These are phyloP conservation scores for Casuarina cunninghamiana DNA, from an alignment of 306 rosid genomes.

Conservation along the genomic window DNA sequence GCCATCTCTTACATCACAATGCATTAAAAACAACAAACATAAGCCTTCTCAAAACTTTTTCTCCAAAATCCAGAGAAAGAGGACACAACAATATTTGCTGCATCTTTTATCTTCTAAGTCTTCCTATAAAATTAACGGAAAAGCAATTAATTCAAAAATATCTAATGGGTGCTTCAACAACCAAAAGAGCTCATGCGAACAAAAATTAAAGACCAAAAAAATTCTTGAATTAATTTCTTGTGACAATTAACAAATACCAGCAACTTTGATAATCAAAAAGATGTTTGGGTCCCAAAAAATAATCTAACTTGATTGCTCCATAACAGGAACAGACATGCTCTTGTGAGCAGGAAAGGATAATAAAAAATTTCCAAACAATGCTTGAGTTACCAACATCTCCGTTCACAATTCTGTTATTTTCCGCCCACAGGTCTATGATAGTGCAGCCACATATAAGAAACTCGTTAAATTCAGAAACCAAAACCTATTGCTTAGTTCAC, in stretches of 20 bases:
- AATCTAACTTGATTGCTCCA: not conserved
- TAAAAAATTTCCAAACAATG: not conserved
- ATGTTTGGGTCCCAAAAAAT: not conserved
- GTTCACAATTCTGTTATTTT: not conserved
- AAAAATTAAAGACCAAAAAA: not conserved
- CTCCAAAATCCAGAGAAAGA: not conserved
- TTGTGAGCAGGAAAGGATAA: not conserved
- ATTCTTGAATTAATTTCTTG: not conserved
- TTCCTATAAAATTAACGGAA: not conserved
- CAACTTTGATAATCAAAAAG: not conserved
- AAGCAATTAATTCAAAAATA: not conserved
- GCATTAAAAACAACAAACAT: constrained; percentile 4
- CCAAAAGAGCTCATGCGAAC: not conserved
- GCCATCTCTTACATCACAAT: not conserved
- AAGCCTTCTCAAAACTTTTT: not conserved
- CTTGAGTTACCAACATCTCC: constrained; percentile 2
- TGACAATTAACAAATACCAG: not conserved
- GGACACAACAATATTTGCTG: not conserved
- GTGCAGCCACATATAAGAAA: not conserved
- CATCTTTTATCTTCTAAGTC: not conserved
- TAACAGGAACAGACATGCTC: not conserved
- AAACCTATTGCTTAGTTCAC: not conserved
- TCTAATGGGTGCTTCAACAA: not conserved
- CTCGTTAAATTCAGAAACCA: not conserved
- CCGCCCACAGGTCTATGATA: not conserved